Conservation (phyloP, 495 filamentous ascomycete genomes). For the Aspergillus biplanus region DNA sequence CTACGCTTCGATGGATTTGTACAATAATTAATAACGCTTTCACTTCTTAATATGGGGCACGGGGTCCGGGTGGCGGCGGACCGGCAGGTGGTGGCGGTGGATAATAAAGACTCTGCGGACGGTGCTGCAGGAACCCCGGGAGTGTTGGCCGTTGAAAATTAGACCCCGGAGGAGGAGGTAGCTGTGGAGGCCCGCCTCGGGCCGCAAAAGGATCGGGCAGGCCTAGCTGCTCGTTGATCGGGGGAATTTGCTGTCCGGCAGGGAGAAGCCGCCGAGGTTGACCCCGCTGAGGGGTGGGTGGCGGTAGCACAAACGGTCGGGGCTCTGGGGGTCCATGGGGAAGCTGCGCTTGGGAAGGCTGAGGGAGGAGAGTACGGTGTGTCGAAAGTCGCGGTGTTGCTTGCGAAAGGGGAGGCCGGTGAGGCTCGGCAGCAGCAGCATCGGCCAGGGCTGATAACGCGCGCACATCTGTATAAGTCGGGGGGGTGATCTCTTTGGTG, state of each 20-base stretch:
- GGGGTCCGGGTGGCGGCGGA: constrained; percentile 26
- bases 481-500: constrained; percentile 15
- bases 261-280: constrained; percentile 46
- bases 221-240: constrained; percentile 34
- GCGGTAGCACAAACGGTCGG: constrained; percentile 45
- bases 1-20: neutral
- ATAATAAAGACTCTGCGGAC: constrained; percentile 28
- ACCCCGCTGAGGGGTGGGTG: constrained; percentile 38
- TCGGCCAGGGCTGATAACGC: constrained; percentile 43
- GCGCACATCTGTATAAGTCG: constrained; percentile 15
- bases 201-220: constrained; percentile 42
- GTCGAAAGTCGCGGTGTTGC: constrained; percentile 25
- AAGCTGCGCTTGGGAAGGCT: constrained; percentile 25
- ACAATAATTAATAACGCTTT: neutral
- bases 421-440: constrained; percentile 33
- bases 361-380: constrained; percentile 37
- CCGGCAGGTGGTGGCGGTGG: constrained; percentile 22
- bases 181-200: constrained; percentile 41
- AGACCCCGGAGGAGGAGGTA: constrained; percentile 46
- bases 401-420: constrained; percentile 31
- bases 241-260: constrained; percentile 35
- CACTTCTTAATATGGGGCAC: constrained; percentile 23
- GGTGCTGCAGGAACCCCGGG: constrained; percentile 35
- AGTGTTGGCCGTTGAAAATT: constrained; percentile 43
- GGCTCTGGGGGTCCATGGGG: constrained; percentile 43